These are phyloP conservation scores for Guyanaporus albipodus DNA, from an alignment of 768 basidiomycete species.

Conservation along the genomic window DNA sequence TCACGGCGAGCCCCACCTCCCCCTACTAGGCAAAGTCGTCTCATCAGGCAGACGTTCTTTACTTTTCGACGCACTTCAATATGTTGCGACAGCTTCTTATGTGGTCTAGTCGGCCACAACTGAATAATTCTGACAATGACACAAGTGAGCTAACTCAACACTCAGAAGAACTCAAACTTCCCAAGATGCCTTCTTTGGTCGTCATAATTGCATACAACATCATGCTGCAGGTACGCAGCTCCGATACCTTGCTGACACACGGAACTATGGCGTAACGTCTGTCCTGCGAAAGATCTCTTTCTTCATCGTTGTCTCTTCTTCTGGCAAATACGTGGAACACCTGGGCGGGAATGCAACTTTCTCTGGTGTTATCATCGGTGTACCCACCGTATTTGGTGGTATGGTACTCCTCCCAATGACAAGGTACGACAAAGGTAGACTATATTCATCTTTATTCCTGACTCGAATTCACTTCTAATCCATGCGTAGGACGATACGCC, in stretches of 20 bases:
- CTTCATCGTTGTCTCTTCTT: constrained; percentile 67
- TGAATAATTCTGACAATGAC: not conserved
- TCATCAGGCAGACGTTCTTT: not conserved
- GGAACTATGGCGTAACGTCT: not conserved
- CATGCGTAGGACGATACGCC: constrained; percentile 48
- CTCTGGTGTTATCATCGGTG: constrained; percentile 62
- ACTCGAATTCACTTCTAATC: not conserved
- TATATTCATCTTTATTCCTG: constrained; percentile 45
- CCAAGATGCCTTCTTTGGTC: constrained; percentile 41
- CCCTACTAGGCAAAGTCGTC: no score
- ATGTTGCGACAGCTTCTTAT: constrained; percentile 10
- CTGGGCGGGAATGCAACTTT: constrained; percentile 69
- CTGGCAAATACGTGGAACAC: constrained; percentile 56
- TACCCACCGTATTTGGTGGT: constrained; percentile 61
- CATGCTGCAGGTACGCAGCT: constrained; percentile 43
- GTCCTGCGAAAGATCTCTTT: constrained; percentile 49
- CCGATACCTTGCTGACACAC: not conserved
- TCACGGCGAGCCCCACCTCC: no score
- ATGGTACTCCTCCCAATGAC: constrained; percentile 54
- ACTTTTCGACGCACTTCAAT: not conserved
- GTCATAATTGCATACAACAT: constrained; percentile 44
- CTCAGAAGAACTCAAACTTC: constrained; percentile 45
- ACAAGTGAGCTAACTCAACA: constrained; percentile 24
- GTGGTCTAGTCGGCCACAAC: not conserved
- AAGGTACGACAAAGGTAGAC: constrained; percentile 44